Percentiles rank a stretch among this genome's conserved stretches.
Conservation (phyloP, 1,284 basidiomycete species). For the Trichosporon asahii region DNA sequence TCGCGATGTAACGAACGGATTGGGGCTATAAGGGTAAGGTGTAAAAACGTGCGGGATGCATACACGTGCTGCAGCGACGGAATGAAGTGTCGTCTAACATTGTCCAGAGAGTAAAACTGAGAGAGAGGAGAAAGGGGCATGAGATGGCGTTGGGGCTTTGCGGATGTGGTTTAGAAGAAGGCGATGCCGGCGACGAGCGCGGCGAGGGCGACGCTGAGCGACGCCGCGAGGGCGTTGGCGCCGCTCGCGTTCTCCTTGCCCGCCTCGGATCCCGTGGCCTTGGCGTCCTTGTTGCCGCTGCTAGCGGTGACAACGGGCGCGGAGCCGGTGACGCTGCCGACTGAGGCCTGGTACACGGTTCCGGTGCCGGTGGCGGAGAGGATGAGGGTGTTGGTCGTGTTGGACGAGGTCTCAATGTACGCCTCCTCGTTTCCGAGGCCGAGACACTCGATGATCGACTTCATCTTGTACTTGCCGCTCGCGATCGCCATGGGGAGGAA, state of each 20-base stretch:
- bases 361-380: conserved; percentile 28
- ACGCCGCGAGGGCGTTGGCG: neutral
- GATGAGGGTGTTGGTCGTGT: conserved; percentile 41
- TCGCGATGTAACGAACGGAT: neutral
- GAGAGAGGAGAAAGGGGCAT: neutral
- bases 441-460: conserved; percentile 64
- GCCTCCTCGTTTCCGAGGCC: conserved; percentile 51
- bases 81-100: neutral
- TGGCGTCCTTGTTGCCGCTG: neutral
- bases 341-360: conserved; percentile 34
- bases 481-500: conserved; percentile 68
- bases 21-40: neutral
- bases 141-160: no score
- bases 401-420: conserved; percentile 52
- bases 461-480: conserved; percentile 56
- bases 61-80: neutral
- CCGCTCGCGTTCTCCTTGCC: neutral
- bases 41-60: neutral
- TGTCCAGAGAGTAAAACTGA: neutral
- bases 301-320: conserved; percentile 12
- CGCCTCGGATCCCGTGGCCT: neutral
- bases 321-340: conserved; percentile 36
- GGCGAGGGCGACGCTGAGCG: neutral
- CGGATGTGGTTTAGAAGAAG: neutral
- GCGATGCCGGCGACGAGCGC: conserved; percentile 12